Base-by-base conservation (phyloP, 2,329 filamentous ascomycete species). In the Daldinia eschscholtzii region DNA sequence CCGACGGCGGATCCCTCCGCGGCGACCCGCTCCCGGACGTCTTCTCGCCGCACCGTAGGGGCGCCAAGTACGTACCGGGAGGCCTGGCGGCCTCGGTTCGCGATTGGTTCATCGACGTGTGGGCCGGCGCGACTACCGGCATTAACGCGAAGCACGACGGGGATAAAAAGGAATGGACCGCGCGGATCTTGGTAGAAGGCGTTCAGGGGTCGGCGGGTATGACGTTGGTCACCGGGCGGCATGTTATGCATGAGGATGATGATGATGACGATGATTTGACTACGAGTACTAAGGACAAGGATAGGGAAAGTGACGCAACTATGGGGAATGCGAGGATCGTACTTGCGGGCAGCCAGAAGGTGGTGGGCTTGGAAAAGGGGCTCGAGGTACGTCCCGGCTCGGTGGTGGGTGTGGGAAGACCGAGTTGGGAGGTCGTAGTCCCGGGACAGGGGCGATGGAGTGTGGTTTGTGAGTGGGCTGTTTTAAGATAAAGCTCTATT, bases 91-190 rank as follows among this genome's bases (percentile, higher is more conserved):
- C 81, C 1, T 79, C 81, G 64, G 73, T 84, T 7, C 79, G 82
- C 6, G 80, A 81, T 74, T 84, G 83, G 83, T 78, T 84, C 35
- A 78, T 84, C 42, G 81, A 82, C 56, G 78, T 82, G 44, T 82
- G 83, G 67, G 77, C 79, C 0, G 75, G 73, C 15, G 70, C 69
- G 15, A 35, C 23, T 3, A 23, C 35, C 3, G 35, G 35, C 12
- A 12, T 4, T 3, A 57, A 61, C 61, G 61, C 53, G 15, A 59
- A 59, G 66, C 63, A 57, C 41, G 63, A 71, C 56, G 33, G 56
- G 52, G 60, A 64, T 23, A 10, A 35, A 35, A 62, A 55, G 23
- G 74, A 74, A n/a, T 77, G 70, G 70, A 55, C 67, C 12, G 67
- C 70, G 12, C 60, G 61, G 37, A 56, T 79, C 7, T 57, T 61